Percentiles rank a stretch among this genome's conserved stretches.
These are phyloP conservation scores for Meyerozyma athensensis DNA, from an alignment of 1,139 yeast species.

Conservation along the genomic window DNA sequence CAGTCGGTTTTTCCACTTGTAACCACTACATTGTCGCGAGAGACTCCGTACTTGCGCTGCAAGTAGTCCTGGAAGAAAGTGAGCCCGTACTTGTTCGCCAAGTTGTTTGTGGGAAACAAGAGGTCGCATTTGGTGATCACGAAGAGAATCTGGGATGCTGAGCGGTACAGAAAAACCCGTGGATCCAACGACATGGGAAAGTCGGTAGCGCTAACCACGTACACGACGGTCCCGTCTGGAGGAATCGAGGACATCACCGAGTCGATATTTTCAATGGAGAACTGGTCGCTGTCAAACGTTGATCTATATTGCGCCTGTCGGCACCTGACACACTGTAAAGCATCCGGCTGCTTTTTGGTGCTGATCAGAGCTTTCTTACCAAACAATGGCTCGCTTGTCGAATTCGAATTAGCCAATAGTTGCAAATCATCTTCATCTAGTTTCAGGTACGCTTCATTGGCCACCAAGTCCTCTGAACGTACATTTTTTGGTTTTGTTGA, in stretches of 20 bases:
- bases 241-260: constrained; percentile 44
- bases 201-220: constrained; percentile 61
- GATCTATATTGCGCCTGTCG: constrained; percentile 45
- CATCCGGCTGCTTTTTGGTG: constrained; percentile 1
- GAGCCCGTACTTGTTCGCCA: constrained; percentile 32
- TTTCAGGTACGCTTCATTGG: constrained; percentile 14
- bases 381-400: constrained; percentile 6
- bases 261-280: constrained; percentile 29
- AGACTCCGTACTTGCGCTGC: constrained; percentile 32
- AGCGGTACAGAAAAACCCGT: constrained; percentile 31
- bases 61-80: constrained; percentile 45
- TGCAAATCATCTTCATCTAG: constrained; percentile 24
- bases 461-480: constrained; percentile 21
- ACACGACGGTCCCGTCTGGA: constrained; percentile 43
- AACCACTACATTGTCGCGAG: constrained; percentile 39
- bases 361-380: not conserved
- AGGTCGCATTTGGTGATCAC: constrained; percentile 59
- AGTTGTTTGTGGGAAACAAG: constrained; percentile 31
- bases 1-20: constrained; percentile 47
- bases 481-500: constrained; percentile 6
- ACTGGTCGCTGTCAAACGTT: constrained; percentile 26
- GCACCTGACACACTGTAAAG: constrained; percentile 48
- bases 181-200: constrained; percentile 59
- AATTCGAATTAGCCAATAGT: constrained; percentile 17
- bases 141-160: constrained; percentile 38